phyloP scores from a whole-genome alignment of 371 early-diverging fungal genomes.

The Mucor indicus region DNA sequence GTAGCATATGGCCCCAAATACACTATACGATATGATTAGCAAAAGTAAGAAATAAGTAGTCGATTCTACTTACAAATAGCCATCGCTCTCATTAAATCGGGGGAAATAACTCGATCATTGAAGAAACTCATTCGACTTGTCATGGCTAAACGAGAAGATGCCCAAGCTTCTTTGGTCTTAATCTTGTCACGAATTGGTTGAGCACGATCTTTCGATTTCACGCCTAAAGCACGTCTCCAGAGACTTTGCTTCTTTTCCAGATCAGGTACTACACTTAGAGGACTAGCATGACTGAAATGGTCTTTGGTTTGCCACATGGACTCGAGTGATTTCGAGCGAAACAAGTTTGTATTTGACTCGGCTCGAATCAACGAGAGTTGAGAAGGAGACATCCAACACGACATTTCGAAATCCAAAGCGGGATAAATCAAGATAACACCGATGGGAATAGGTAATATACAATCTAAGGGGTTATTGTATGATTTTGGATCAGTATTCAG shows the following conservation, averaged over 20 bases:
- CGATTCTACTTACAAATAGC: constrained; percentile 60
- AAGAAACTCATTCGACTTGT: constrained; percentile 86
- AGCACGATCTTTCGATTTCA: constrained; percentile 11
- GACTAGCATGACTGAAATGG: constrained; percentile 57
- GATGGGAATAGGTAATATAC: constrained; percentile 28
- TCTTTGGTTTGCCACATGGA: constrained; percentile 54
- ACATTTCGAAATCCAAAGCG: constrained; percentile 84
- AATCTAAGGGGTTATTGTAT: not conserved
- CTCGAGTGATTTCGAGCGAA: constrained; percentile 60
- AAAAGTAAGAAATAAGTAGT: not conserved
- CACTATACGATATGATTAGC: constrained; percentile 31
- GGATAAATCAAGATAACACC: constrained; percentile 90
- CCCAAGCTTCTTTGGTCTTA: constrained; percentile 34
- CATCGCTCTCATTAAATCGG: constrained; percentile 89
- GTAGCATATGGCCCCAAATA: constrained; percentile 83
- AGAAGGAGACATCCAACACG: constrained; percentile 83
- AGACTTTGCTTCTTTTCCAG: constrained; percentile 34
- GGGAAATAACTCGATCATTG: constrained; percentile 76
- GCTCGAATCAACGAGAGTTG: constrained; percentile 56
- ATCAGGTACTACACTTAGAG: constrained; percentile 54
- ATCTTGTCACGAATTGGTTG: constrained; percentile 13
- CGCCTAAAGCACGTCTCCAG: constrained; percentile 29
- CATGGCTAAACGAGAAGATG: constrained; percentile 65
- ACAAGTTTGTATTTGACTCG: constrained; percentile 40
- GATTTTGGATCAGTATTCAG: not conserved